Conservation (phyloP, 2,329 filamentous ascomycete species). For the Fusarium compactum region DNA sequence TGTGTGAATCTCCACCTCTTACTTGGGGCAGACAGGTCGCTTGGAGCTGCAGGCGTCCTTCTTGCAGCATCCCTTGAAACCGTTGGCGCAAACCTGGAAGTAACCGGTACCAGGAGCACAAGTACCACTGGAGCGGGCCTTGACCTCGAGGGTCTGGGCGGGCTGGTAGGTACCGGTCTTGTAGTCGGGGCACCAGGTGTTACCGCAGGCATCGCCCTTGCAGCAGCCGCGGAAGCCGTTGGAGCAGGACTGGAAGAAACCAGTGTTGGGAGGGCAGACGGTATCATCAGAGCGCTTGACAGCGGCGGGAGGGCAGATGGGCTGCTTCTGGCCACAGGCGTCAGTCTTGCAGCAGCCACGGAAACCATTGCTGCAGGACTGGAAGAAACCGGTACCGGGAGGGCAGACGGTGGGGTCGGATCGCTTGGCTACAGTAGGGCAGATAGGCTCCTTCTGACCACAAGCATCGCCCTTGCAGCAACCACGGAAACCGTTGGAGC, state of each 20-base stretch:
- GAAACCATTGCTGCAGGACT: slow-evolving; percentile 30
- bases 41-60: slow-evolving; percentile 30
- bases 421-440: slow-evolving; percentile 10
- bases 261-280: slow-evolving; percentile 17
- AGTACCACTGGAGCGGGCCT: slow-evolving; percentile 13
- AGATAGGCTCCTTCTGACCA: background rate
- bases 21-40: slow-evolving; percentile 33
- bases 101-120: slow-evolving; percentile 17
- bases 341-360: slow-evolving; percentile 24
- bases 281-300: background rate
- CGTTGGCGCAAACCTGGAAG: slow-evolving; percentile 31
- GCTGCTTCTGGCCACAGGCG: slow-evolving; percentile 3
- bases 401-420: slow-evolving; percentile 18
- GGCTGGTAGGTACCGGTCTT: slow-evolving; percentile 31
- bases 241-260: slow-evolving; percentile 25
- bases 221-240: slow-evolving; percentile 34
- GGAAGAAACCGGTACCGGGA: slow-evolving; percentile 15
- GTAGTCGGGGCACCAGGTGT: slow-evolving; percentile 32
- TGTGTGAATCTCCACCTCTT: slow-evolving; percentile 9
- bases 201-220: slow-evolving; percentile 29
- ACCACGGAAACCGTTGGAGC: slow-evolving; percentile 26
- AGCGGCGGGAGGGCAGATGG: background rate
- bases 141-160: slow-evolving; percentile 22
- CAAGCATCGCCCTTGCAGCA: slow-evolving; percentile 33
- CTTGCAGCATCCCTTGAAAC: slow-evolving; percentile 38